Evolutionary conservation across 176 grass and related monocot genomes (phyloP).

Genomic region (Juncus effusus): DNA sequence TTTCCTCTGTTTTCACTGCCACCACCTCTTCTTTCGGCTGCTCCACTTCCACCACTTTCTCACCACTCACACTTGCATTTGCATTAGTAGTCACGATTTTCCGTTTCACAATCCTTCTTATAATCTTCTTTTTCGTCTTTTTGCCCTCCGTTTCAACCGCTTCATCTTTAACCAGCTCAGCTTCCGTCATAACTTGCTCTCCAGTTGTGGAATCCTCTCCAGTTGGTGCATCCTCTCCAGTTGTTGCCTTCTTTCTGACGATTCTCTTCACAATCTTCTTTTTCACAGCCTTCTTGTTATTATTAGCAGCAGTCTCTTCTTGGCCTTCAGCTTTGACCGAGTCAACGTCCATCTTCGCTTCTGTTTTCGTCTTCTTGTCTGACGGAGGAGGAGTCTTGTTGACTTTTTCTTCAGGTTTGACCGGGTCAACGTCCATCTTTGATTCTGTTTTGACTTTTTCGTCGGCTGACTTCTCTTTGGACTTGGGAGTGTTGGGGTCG

Average conservation of each 20-base stretch:
- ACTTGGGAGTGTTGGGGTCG: neutral
- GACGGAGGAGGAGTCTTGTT: neutral
- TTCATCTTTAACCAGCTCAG: constrained; percentile 18
- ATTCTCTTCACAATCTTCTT: constrained; percentile 95
- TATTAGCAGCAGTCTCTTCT: constrained; percentile 15
- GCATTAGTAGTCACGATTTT: constrained; percentile 43
- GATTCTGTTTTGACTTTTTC: constrained; percentile 13
- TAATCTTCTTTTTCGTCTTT: constrained; percentile 75
- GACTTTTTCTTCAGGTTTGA: neutral
- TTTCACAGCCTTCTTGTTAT: constrained; percentile 49
- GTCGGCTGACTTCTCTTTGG: constrained; percentile 8
- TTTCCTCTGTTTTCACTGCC: constrained; percentile 38
- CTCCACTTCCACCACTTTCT: constrained; percentile 40
- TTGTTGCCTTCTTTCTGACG: constrained; percentile 57
- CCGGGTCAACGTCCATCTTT: neutral
- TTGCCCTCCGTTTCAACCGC: constrained; percentile 37
- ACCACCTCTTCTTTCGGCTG: constrained; percentile 53
- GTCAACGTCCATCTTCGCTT: constrained; percentile 15
- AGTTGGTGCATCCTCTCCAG: constrained; percentile 28
- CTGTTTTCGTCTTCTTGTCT: constrained; percentile 11
- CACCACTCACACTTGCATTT: constrained; percentile 40
- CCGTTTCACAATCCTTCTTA: constrained; percentile 85
- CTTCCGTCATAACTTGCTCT: constrained; percentile 8
- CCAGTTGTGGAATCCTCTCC: constrained; percentile 26
- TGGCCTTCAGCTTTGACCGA: constrained; percentile 25